Conservation (phyloP, 352 stramenopile genomes). For the Elongisporangium prolatum region DNA sequence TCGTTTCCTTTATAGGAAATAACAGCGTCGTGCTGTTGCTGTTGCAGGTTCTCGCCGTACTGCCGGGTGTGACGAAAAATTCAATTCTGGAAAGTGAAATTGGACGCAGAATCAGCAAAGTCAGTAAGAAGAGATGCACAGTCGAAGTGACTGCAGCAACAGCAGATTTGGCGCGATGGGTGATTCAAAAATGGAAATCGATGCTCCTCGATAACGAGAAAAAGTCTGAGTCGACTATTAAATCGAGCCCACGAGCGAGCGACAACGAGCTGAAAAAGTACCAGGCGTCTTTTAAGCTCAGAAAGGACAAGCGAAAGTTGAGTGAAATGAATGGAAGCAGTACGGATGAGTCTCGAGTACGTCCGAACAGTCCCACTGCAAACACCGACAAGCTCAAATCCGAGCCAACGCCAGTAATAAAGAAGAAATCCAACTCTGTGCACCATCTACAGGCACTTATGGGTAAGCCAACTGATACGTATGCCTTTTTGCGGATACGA, state of each 20-base stretch:
- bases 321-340: not conserved
- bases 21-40: slow-evolving; percentile 3
- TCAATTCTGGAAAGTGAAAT: slow-evolving; percentile 42
- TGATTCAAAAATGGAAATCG: slow-evolving; percentile 57
- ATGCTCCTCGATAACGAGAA: slow-evolving; percentile 15
- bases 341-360: not conserved
- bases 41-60: slow-evolving; percentile 40
- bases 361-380: not conserved
- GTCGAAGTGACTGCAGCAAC: slow-evolving; percentile 16
- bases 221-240: slow-evolving; percentile 6
- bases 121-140: slow-evolving; percentile 26
- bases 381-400: not conserved
- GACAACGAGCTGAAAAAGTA: slow-evolving; percentile 8
- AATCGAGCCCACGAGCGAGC: slow-evolving; percentile 7
- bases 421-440: slow-evolving; percentile 49
- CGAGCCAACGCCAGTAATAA: not conserved
- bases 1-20: not conserved
- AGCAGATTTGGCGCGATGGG: slow-evolving; percentile 36
- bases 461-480: slow-evolving; percentile 24
- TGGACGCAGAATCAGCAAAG: slow-evolving; percentile 35
- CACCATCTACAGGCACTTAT: slow-evolving; percentile 56
- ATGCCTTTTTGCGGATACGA: too few species aligned
- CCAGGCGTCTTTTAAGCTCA: slow-evolving; percentile 1
- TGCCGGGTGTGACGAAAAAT: slow-evolving; percentile 48
- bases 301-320: slow-evolving; percentile 1